Evolutionary conservation across 2,329 filamentous ascomycete species (phyloP).

Genomic region (Hymenoscyphus fructigenus): DNA sequence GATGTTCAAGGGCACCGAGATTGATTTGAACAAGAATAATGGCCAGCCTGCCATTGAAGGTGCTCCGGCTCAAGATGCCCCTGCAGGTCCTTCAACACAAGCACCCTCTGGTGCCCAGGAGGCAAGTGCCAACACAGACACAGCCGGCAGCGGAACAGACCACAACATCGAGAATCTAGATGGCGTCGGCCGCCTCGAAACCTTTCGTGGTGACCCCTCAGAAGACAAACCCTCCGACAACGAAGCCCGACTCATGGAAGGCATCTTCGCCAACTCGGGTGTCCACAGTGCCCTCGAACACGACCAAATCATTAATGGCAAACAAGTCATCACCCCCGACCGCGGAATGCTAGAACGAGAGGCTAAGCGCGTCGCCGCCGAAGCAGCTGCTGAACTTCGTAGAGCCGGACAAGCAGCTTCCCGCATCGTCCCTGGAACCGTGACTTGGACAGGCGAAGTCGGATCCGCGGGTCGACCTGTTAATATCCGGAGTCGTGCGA

Average conservation of each 20-base stretch:
- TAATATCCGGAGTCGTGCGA: constrained; percentile 44
- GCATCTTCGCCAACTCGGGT: constrained; percentile 81
- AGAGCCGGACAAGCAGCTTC: constrained; percentile 71
- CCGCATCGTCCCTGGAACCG: constrained; percentile 74
- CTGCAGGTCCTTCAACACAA: constrained; percentile 18
- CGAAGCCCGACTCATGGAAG: constrained; percentile 80
- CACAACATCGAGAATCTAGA: constrained; percentile 52
- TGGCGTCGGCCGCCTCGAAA: constrained; percentile 64
- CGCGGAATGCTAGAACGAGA: constrained; percentile 77
- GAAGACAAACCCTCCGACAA: constrained; percentile 47
- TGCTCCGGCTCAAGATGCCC: constrained; percentile 14
- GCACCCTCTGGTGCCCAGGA: constrained; percentile 3
- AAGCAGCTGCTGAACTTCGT: constrained; percentile 74
- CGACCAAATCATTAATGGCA: constrained; percentile 83
- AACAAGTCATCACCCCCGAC: constrained; percentile 70
- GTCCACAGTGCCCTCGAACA: constrained; percentile 93
- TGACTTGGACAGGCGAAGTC: constrained; percentile 89
- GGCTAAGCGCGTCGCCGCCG: constrained; percentile 73
- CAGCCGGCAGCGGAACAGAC: constrained; percentile 16
- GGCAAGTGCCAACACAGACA: constrained; percentile 17
- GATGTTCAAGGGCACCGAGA: constrained; percentile 84
- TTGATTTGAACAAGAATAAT: constrained; percentile 55
- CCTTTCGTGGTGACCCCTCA: constrained; percentile 52
- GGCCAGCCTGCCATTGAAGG: constrained; percentile 30
- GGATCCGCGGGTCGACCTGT: constrained; percentile 72